Evolutionary conservation across 768 basidiomycete genomes (phyloP), one percentile per base, ranked within the genome.

Genomic region (Termitomyces heimii): DNA sequence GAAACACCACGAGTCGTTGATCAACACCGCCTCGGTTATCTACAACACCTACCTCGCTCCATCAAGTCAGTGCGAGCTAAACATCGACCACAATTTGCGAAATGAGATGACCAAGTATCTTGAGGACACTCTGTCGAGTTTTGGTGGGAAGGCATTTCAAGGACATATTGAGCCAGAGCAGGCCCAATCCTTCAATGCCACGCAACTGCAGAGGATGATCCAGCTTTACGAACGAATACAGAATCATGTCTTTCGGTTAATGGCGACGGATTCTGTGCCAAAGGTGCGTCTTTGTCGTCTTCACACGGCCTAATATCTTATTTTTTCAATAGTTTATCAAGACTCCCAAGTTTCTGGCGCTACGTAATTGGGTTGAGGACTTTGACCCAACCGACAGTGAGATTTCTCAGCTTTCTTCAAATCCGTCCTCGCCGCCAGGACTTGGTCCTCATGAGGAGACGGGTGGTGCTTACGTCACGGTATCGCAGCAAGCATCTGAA

Each of bases 251-350:
- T 98, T 98, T 79, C 84, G 96, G 47, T 69, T 99, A 65, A 96
- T 99, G 92, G 94, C 97, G 18, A 96, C 95, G 55, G 97, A 99
- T 71, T 98, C 96, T 7, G 89, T 99, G n/a, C 97, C 97, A 14
- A 96, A 96, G 81, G 92, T 91, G 65, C 29, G 77, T 65, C 54
- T 24, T 14, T 52, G 37, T 40, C 37, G 54, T 26, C 49, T 43
- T 53, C 43, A 26, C 39, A 18, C 7, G 37, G 56, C 40, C 56
- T 57, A 60, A 59, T 16, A 47, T 58, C 47, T 57, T 58, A 18
- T 58, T 54, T 22, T 37, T 55, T 49, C 28, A 44, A 14, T 58
- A 94, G 92, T 94, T 94, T 75, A 90, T 92, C 74, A 93, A 93
- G 71, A 92, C 89, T 1, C 82, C 87, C 29, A 84, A 83, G 64